Conservation (phyloP, 2,329 filamentous ascomycete species). For the Fusarium buxicola region DNA sequence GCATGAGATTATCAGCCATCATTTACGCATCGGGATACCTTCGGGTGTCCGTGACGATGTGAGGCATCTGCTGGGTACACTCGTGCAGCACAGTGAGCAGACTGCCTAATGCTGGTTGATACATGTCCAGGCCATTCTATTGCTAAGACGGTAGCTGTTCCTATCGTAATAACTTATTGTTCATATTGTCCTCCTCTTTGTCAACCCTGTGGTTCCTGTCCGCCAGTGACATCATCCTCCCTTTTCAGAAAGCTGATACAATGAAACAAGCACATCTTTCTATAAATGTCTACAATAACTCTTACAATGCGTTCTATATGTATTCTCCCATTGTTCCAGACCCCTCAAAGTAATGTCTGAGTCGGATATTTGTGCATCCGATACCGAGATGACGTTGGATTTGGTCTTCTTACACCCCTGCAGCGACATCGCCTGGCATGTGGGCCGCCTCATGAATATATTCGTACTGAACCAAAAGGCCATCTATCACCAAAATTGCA, state of each 20-base stretch:
- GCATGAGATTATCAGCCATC: slow-evolving; percentile 49
- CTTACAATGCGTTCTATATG: neutral
- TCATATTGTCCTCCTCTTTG: too few species aligned
- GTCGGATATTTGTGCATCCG: slow-evolving; percentile 41
- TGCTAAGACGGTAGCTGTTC: neutral
- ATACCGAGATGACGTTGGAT: slow-evolving; percentile 43
- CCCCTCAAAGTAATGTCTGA: neutral
- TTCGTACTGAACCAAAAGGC: slow-evolving; percentile 34
- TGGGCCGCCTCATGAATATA: slow-evolving; percentile 42
- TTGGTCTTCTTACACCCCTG: slow-evolving; percentile 35
- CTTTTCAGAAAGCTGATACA: too few species aligned
- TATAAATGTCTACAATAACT: neutral
- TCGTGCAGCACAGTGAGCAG: slow-evolving; percentile 47
- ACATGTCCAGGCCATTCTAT: slow-evolving; percentile 40
- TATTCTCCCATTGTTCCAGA: neutral
- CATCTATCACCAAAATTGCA: slow-evolving; percentile 38
- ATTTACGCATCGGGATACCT: slow-evolving; percentile 43
- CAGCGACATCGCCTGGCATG: slow-evolving; percentile 26
- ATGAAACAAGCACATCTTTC: too few species aligned
- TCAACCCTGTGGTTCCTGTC: too few species aligned
- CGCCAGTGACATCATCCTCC: too few species aligned
- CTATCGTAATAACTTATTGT: neutral
- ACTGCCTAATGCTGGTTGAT: slow-evolving; percentile 45
- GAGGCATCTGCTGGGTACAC: slow-evolving; percentile 53
- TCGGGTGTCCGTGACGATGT: slow-evolving; percentile 45